phyloP scores from a whole-genome alignment of 1,284 basidiomycete genomes.

The Paramarasmius palmivorus region DNA sequence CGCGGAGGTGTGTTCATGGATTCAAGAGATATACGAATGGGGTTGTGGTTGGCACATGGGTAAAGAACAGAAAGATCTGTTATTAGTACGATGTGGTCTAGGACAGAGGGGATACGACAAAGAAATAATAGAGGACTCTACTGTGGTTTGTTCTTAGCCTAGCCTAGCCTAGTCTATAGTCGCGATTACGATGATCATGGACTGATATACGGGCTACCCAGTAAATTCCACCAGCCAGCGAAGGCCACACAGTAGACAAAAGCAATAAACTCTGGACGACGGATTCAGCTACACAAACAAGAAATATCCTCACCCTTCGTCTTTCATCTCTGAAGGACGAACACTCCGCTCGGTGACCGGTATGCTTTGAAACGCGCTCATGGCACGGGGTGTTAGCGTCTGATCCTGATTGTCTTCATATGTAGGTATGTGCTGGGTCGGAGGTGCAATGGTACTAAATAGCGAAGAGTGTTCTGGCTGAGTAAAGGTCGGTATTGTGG shows the following conservation, averaged over 20 bases:
- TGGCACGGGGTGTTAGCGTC: constrained; percentile 40
- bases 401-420: constrained; percentile 67
- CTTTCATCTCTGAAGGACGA: constrained; percentile 94
- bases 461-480: constrained; percentile 16
- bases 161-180: constrained; percentile 68
- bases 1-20: constrained; percentile 20
- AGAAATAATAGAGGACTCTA: constrained; percentile 65
- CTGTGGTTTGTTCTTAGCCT: constrained; percentile 68
- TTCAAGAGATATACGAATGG: constrained; percentile 12
- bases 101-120: constrained; percentile 65
- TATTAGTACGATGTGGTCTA: constrained; percentile 80
- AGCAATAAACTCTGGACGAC: constrained; percentile 1
- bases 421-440: constrained; percentile 73
- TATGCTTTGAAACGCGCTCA: constrained; percentile 43
- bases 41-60: constrained; percentile 34
- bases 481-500: constrained; percentile 13
- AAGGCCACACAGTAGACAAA: constrained; percentile 16
- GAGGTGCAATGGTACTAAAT: constrained; percentile 27
- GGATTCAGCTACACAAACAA: constrained; percentile 12
- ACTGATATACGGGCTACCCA: constrained; percentile 52
- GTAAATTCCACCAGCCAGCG: constrained; percentile 21
- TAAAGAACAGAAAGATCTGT: constrained; percentile 36
- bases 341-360: constrained; percentile 63
- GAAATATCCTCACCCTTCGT: constrained; percentile 87
- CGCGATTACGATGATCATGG: constrained; percentile 62